Conservation (phyloP, 2,329 filamentous ascomycete species). For the Aspergillus hiratsukae region DNA sequence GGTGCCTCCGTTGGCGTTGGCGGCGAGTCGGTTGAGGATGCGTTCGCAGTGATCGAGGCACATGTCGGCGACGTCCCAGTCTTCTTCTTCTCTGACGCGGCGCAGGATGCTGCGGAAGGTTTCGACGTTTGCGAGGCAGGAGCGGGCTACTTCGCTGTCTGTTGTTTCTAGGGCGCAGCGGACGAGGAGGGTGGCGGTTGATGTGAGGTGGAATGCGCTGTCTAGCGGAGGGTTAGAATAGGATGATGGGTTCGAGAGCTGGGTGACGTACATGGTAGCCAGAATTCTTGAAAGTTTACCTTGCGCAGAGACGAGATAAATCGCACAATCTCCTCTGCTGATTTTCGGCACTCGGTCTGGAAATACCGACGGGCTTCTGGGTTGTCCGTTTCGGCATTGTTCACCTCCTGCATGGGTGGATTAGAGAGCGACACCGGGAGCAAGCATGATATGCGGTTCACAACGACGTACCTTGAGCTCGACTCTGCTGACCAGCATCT, state of each 20-base stretch:
- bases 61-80: conserved; percentile 55
- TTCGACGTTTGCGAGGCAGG: conserved; percentile 46
- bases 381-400: conserved; percentile 40
- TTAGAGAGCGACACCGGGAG: not conserved
- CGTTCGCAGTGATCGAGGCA: conserved; percentile 48
- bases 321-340: conserved; percentile 45
- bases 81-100: conserved; percentile 45
- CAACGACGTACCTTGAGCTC: conserved; percentile 40
- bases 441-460: not conserved
- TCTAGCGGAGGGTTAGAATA: conserved; percentile 24
- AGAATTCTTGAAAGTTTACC: conserved; percentile 50
- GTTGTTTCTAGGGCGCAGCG: conserved; percentile 50
- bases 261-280: conserved; percentile 42
- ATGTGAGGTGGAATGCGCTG: conserved; percentile 51
- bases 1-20: conserved; percentile 20
- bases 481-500: conserved; percentile 45
- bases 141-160: conserved; percentile 42
- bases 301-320: conserved; percentile 46
- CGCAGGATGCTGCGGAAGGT: conserved; percentile 46
- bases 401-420: conserved; percentile 32
- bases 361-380: conserved; percentile 48
- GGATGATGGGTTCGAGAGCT: not conserved
- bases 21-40: conserved; percentile 40
- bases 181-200: conserved; percentile 50
- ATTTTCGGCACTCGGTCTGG: conserved; percentile 42